Conservation (phyloP, 257 asterid genomes). For the Ocimum tenuiflorum region DNA sequence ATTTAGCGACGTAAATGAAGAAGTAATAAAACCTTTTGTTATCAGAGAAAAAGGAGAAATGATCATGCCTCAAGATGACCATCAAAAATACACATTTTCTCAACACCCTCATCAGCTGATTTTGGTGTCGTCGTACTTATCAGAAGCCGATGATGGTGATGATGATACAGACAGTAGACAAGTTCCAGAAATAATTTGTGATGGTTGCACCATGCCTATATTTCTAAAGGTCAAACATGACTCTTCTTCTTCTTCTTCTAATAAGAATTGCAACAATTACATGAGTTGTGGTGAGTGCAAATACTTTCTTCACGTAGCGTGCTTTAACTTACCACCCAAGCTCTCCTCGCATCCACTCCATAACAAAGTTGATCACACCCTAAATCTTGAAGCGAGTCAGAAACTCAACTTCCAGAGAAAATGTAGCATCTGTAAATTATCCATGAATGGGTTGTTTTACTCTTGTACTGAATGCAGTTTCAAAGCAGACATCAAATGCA, state of each 20-base stretch:
- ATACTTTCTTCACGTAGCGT: slow-evolving; percentile 6
- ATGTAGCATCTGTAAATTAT: neutral
- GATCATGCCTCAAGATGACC: too few relatives aligned
- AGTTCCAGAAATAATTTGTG: neutral
- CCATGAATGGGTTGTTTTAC: neutral
- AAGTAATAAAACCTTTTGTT: too few relatives aligned
- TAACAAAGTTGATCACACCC: neutral
- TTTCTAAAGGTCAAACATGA: neutral
- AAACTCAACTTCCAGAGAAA: neutral
- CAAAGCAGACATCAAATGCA: slow-evolving; percentile 3
- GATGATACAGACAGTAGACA: neutral
- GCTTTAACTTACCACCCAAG: neutral
- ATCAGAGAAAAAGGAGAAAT: too few relatives aligned
- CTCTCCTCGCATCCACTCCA: neutral
- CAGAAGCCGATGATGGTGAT: neutral
- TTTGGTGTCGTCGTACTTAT: too few relatives aligned
- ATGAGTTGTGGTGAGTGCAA: slow-evolving; percentile 8
- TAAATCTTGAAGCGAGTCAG: neutral
- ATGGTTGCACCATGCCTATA: neutral
- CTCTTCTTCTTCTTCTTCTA: neutral
- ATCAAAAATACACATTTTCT: too few relatives aligned
- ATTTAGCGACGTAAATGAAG: too few relatives aligned
- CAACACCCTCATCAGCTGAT: too few relatives aligned
- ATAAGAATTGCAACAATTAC: neutral
- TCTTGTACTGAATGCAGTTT: neutral